A percentile compares a stretch with the other conserved stretches of the same genome.
Evolutionary conservation across 371 early-diverging fungal species (phyloP).

Genomic region (Gilbertella persicaria): DNA sequence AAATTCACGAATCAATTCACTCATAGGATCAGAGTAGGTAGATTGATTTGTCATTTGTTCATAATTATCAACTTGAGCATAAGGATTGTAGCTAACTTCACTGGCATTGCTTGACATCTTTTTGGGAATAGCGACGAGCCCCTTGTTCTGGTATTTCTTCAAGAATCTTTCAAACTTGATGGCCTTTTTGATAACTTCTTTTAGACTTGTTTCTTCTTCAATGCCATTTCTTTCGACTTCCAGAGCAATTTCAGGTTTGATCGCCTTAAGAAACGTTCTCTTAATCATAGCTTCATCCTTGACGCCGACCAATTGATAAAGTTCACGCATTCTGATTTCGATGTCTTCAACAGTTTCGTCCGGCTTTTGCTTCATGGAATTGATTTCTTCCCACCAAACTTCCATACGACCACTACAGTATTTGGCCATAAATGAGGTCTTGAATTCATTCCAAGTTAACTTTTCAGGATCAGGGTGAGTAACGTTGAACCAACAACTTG

Average conservation of each 20-base stretch:
- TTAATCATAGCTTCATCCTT: not conserved
- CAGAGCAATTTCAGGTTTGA: not conserved
- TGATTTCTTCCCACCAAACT: not conserved
- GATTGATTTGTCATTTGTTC: not conserved
- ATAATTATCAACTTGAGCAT: not conserved
- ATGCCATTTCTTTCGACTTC: not conserved
- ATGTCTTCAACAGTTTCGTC: constrained; percentile 3
- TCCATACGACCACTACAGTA: not conserved
- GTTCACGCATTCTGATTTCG: not conserved
- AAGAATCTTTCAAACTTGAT: not conserved
- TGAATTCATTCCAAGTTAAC: not conserved
- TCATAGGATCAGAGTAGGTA: not conserved
- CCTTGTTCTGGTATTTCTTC: not conserved
- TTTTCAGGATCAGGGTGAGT: not conserved
- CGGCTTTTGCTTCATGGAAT: not conserved
- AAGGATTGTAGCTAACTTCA: no score
- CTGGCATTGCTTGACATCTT: not conserved
- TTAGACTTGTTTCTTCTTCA: not conserved
- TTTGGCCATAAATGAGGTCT: not conserved
- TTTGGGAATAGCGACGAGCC: not conserved
- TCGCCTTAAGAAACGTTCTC: constrained; percentile 6
- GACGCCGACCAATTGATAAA: not conserved
- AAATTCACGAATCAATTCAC: not conserved
- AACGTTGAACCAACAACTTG: not conserved
- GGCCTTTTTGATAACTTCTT: not conserved